Base-by-base conservation (phyloP, 176 grass and related monocot genomes). In the Neostapfia colusana region DNA sequence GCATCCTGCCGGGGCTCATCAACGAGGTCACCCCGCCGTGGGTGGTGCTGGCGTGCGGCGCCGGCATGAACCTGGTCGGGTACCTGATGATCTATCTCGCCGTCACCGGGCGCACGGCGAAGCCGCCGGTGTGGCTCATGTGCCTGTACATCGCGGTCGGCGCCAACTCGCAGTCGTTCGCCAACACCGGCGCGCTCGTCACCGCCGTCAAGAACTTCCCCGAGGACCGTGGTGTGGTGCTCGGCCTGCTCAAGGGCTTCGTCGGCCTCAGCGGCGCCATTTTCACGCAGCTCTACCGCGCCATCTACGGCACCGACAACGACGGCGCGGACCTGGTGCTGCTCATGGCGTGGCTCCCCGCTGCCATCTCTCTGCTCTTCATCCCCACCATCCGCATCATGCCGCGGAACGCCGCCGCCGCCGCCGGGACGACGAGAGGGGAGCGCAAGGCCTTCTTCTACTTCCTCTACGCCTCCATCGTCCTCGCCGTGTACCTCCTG, bases 41-140 rank as follows among this genome's bases (percentile, higher is more conserved):
- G 90, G 90, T 93, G 14, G 90, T 93, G 45, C 90, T 93, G 11
- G 24, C 83, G 75, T 71, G 62, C 10, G 90, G 87, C 68, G 87
- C 90, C 46, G 87, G 9, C 84, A 86, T 87, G 90, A 93, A 93
- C 81, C 90, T 93, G 0, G 88, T 13, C 0, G 90, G 90, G 0
- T 93, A 93, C 84, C 86, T 93, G 46, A 93, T 93, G 90, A 87
- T 89, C 84, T 93, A 89, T 87, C 68, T 93, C 40, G 76, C 87
- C 81, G 87, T 93, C 81, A 85, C 85, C 72, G 81, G 80, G 40
- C 90, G 90, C 17, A 84, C 73, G 0, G 48, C 86, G 0, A 50
- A 55, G 9, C 87, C 90, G 0, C 84, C 69, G 5, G 86, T 92
- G 0, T 92, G 86, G 90, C 90, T 85, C 48, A 89, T 93, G 90